phyloP scores from a whole-genome alignment of 148 eudicot species.

The Amaranthus cruentus region DNA sequence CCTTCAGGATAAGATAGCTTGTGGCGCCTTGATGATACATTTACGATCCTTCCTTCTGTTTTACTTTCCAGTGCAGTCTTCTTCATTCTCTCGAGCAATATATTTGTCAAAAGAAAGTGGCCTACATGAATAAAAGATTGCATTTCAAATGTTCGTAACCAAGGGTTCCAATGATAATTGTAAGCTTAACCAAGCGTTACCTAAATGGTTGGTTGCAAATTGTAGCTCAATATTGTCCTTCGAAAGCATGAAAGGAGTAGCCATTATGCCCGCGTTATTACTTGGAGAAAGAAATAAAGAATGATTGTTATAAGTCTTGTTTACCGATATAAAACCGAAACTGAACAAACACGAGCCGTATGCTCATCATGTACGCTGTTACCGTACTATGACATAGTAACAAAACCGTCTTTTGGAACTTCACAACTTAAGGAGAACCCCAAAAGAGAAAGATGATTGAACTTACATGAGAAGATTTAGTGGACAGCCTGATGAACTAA shows the following conservation, averaged over 20 bases:
- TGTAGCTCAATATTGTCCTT: conserved; percentile 82
- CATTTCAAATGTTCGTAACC: neutral
- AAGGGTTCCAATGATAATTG: neutral
- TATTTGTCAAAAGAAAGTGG: conserved; percentile 58
- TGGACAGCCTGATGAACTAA: conserved; percentile 43
- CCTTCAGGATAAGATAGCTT: conserved; percentile 54
- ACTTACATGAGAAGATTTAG: conserved; percentile 54
- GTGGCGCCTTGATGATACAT: conserved; percentile 57
- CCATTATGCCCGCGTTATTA: conserved; percentile 93
- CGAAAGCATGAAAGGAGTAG: conserved; percentile 79
- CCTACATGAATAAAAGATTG: conserved; percentile 32
- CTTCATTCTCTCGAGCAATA: conserved; percentile 63
- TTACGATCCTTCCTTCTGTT: conserved; percentile 66
- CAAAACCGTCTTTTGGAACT: no score
- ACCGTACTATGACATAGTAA: neutral
- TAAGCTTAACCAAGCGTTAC: conserved; percentile 27
- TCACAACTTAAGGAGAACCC: no score
- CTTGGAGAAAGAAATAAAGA: conserved; percentile 24
- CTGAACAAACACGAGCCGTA: neutral
- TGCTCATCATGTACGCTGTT: neutral
- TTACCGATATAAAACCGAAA: conserved; percentile 1
- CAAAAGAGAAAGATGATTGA: neutral
- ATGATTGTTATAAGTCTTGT: neutral
- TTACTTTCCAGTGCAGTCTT: conserved; percentile 36
- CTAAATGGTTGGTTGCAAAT: conserved; percentile 81